phyloP scores from a whole-genome alignment of 2,329 filamentous ascomycete species.

The Nothophaeocryptopus gaeumannii region DNA sequence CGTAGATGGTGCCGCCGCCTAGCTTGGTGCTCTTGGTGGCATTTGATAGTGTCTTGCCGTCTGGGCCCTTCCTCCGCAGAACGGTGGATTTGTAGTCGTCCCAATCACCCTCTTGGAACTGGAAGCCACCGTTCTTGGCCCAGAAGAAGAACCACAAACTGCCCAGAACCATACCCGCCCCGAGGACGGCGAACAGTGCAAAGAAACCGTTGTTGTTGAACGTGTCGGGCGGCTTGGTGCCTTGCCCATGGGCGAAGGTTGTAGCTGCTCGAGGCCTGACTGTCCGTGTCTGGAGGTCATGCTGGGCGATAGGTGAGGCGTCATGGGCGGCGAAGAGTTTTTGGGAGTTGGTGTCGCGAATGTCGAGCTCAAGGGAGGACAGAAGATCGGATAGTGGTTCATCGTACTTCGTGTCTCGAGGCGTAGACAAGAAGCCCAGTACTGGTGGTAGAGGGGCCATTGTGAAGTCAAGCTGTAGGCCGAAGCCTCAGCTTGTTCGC shows the following conservation, averaged over 20 bases:
- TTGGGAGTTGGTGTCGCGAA: slow-evolving; percentile 15
- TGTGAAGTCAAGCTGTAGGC: slow-evolving; percentile 25
- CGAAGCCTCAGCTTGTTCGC: slow-evolving; percentile 28
- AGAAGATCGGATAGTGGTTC: slow-evolving; percentile 27
- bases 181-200: slow-evolving; percentile 80
- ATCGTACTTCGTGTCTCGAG: slow-evolving; percentile 13
- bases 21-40: slow-evolving; percentile 79
- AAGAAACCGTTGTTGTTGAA: slow-evolving; percentile 65
- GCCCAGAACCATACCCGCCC: slow-evolving; percentile 68
- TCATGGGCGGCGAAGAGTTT: slow-evolving; percentile 2
- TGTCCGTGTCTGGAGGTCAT: slow-evolving; percentile 15
- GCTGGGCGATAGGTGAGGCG: slow-evolving; percentile 12
- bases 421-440: slow-evolving; percentile 24
- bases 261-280: slow-evolving; percentile 15
- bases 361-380: slow-evolving; percentile 31
- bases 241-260: slow-evolving; percentile 31
- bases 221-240: slow-evolving; percentile 36
- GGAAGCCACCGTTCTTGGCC: slow-evolving; percentile 93
- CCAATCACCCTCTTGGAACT: slow-evolving; percentile 84
- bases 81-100: slow-evolving; percentile 98
- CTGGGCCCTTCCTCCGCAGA: slow-evolving; percentile 79
- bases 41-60: slow-evolving; percentile 79
- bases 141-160: slow-evolving; percentile 98
- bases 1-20: slow-evolving; percentile 73
- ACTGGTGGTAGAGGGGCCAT: slow-evolving; percentile 31